These are phyloP conservation scores for Isochrysis galbana DNA, from an alignment of 78 protist species.

Conservation along the genomic window DNA sequence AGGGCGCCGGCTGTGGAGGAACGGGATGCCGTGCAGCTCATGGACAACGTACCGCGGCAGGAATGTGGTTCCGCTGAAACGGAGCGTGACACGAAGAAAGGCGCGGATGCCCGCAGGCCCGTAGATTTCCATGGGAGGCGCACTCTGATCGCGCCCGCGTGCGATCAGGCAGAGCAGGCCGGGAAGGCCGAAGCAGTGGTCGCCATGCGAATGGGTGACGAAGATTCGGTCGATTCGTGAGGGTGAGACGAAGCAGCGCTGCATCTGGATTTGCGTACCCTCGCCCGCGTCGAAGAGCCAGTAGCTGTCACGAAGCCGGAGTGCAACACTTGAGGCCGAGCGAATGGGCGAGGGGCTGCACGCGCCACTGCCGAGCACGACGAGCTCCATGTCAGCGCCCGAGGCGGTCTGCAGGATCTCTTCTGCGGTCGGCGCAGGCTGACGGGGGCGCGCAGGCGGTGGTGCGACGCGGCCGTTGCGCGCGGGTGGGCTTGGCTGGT, in stretches of 20 bases:
- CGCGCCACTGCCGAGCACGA: slow-evolving; percentile 52
- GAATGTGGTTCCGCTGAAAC: background rate
- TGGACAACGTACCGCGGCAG: background rate
- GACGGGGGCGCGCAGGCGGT: too few relatives aligned
- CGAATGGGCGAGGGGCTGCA: slow-evolving; percentile 50
- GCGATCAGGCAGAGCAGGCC: slow-evolving; percentile 45
- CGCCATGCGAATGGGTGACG: slow-evolving; percentile 67
- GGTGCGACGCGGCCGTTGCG: too few relatives aligned
- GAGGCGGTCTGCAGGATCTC: background rate
- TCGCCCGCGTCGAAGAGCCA: slow-evolving; percentile 68
- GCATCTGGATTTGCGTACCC: slow-evolving; percentile 62
- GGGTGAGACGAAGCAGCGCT: background rate
- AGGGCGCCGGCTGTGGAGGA: background rate
- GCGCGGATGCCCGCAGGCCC: slow-evolving; percentile 3
- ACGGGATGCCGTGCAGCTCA: slow-evolving; percentile 5
- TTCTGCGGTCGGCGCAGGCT: too few relatives aligned
- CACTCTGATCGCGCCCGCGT: background rate
- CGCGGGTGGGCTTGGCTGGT: too few relatives aligned
- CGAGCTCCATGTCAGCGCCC: slow-evolving; percentile 39
- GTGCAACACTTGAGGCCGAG: slow-evolving; percentile 27
- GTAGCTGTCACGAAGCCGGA: background rate
- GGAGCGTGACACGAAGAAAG: background rate
- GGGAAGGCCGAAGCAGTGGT: slow-evolving; percentile 59
- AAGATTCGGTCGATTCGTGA: slow-evolving; percentile 37
- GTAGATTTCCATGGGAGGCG: background rate